These are phyloP conservation scores for Cyberlindnera lachancei DNA, from an alignment of 805 yeast genomes.

Conservation along the genomic window DNA sequence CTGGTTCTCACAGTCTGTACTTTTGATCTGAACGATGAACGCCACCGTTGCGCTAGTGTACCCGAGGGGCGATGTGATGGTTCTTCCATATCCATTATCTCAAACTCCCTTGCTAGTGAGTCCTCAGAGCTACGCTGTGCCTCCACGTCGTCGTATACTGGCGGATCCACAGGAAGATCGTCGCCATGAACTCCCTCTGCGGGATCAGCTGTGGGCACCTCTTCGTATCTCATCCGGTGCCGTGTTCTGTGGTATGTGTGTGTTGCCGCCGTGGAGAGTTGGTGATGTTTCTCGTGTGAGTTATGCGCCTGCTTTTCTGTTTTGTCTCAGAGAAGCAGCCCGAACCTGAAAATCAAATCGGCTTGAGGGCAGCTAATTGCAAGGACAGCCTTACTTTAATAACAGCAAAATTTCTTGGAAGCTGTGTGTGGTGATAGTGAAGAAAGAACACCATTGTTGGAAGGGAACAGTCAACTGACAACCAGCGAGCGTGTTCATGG, in stretches of 20 bases:
- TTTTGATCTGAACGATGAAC: not conserved
- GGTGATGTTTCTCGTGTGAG: not conserved
- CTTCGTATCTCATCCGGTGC: slow-evolving; percentile 6
- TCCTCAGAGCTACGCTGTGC: slow-evolving; percentile 1
- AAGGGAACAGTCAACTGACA: no score
- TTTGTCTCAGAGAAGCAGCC: not conserved
- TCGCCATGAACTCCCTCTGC: not conserved
- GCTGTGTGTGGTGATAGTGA: no score
- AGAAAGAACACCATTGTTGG: no score
- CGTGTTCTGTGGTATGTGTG: not conserved
- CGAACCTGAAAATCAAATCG: no score
- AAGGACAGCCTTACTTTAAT: no score
- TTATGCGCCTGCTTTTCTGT: not conserved
- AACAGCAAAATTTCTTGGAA: no score
- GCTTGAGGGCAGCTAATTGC: no score
- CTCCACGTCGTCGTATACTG: slow-evolving; percentile 18
- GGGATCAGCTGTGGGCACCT: slow-evolving; percentile 18
- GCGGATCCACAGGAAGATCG: slow-evolving; percentile 17
- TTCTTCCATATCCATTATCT: slow-evolving; percentile 27
- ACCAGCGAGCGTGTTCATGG: no score
- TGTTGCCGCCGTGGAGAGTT: not conserved
- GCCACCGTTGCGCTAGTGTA: slow-evolving; percentile 5
- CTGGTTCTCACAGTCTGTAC: slow-evolving; percentile 6
- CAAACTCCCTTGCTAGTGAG: slow-evolving; percentile 27
- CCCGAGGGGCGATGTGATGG: not conserved